Conservation (phyloP, 441 rosid species). For the Theobroma grandiflorum region DNA sequence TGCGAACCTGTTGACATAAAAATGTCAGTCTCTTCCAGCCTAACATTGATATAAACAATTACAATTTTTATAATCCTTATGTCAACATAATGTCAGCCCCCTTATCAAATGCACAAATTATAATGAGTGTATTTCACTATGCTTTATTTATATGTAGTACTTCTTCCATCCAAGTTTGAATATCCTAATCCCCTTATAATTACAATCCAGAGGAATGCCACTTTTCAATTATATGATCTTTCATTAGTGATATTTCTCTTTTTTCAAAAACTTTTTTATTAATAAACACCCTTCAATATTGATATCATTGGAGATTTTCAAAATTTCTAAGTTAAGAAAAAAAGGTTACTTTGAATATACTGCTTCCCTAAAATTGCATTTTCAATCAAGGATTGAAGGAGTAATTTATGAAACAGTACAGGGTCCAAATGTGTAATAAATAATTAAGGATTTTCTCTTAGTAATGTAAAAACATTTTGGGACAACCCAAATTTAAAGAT, state of each 20-base stretch:
- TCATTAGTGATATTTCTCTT: not conserved
- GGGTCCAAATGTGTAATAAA: not conserved
- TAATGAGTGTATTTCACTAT: not conserved
- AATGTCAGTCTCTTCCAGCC: constrained; percentile 31
- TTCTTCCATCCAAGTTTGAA: not conserved
- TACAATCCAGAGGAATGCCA: not conserved
- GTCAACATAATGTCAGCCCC: constrained; percentile 8
- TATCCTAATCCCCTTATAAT: not conserved
- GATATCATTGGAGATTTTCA: not conserved
- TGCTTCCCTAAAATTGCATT: constrained; percentile 8
- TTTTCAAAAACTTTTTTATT: not conserved
- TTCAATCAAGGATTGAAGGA: constrained; percentile 4
- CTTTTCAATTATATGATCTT: not conserved
- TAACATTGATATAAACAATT: not conserved
- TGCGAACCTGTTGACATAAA: constrained; percentile 73
- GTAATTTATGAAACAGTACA: not conserved
- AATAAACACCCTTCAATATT: not conserved
- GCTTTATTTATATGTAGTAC: not conserved
- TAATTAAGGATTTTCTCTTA: constrained; percentile 5
- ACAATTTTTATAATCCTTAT: not conserved
- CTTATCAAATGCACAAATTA: not conserved
- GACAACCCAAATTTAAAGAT: constrained; percentile 8
- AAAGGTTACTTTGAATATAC: not conserved
- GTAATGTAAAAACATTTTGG: not conserved
- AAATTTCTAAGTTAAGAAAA: not conserved